Evolutionary conservation across 306 rosid genomes (phyloP), one percentile per base, ranked within the genome.

Genomic region (Hippophae tibetana): DNA sequence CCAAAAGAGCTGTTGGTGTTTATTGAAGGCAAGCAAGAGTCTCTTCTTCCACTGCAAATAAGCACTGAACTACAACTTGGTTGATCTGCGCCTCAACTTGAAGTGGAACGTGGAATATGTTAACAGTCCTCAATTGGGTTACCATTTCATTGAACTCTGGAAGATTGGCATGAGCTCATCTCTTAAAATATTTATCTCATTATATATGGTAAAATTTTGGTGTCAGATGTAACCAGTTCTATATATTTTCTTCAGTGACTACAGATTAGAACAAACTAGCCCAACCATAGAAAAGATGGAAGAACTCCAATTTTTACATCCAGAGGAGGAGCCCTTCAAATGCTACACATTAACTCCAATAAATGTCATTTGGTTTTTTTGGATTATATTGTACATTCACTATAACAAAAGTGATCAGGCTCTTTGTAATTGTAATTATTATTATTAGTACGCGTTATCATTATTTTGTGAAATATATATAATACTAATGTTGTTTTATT

Each of bases 1-100:
- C 97, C 97, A 9, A 65, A 81, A 49, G 97, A 90, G 74, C 79
- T 90, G 69, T 66, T 80, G 12, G 18, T 68, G 43, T 90, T 90
- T 54, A 23, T 86, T 72, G 59, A 66, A 65, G 95, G 89, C 70
- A 70, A 77, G 59, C 84, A 79, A 72, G 69, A 70, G 69, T 63
- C 83, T 74, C 74, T 76, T 74, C 78, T 90, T 55, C 89, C 95
- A 13, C 41, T 76, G 65, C 78, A 80, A 66, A 63, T 72, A 0
- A 67, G 57, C 50, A 60, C 67, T 10, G 69, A 75, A 80, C 68
- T 62, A 61, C 42, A 6, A 52, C 61, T 55, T 46, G 56, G 58
- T 26, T 60, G 13, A 62, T 61, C 62, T 66, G 64, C 69, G 56
- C 54, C 62, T 27, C 77, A 27, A n/a, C 48, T 58, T 49, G 57